Base-by-base conservation (phyloP, 352 stramenopile genomes). In the Phytophthora macrochlamydospora region DNA sequence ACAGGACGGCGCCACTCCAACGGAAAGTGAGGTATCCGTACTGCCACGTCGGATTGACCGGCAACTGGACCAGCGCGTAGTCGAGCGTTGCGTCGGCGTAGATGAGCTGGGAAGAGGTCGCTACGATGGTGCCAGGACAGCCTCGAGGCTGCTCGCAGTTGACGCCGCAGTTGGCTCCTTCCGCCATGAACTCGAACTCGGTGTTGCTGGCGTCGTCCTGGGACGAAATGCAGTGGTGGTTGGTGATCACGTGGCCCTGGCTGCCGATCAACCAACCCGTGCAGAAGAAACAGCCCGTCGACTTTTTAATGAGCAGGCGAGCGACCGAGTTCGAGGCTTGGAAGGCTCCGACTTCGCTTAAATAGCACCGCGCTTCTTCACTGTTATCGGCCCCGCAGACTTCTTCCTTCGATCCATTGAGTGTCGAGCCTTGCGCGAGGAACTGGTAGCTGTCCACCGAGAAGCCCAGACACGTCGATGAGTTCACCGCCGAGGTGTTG, bases 211-310 rank as follows among this genome's bases (percentile, higher is more conserved):
- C 87, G 35, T 89, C 44, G 28, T 30, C 49, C 43, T 72, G 61
- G 11, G 57, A 71, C 5, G 59, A 68, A 51, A 94, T 92, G 63
- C 87, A 94, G 62, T 94, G 87, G 40, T 92, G 59, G 68, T 94
- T 94, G 30, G 87, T 93, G 33, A 94, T 61, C 35, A 92, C 33
- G 59, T 94, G 85, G 8, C 83, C 85, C 40, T 93, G 79, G 51
- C 74, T 88, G 24, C 87, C 87, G 30, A 92, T 32, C 3, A 94
- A 62, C 81, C 81, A 94, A 11, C 87, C 87, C 3, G 81, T 92
- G 55, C 87, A 94, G 53, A 87, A 91, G 59, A 73, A 88, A 46
- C 73, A 76, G 13, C 72, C 68, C 13, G 50, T 33, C 7, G 44
- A 29, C 56, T 91, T 91, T 59, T 90, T 83, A 29, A 87, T 89